A percentile compares a stretch with the other conserved stretches of the same genome.
These are phyloP conservation scores for Petunia axillaris DNA, from an alignment of 257 asterid species.

Conservation along the genomic window DNA sequence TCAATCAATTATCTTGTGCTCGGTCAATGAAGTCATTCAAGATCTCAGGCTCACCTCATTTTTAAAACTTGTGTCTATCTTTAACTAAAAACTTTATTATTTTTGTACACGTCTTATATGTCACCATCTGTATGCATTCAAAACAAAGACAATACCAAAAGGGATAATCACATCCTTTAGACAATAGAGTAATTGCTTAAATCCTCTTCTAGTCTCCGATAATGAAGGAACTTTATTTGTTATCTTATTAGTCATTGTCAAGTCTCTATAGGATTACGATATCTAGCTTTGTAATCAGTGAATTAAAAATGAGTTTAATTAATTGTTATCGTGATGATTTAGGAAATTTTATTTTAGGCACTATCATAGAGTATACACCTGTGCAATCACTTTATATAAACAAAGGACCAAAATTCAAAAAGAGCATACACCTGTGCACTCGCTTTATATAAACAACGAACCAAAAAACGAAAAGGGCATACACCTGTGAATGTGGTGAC, in stretches of 20 bases:
- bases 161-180: background rate
- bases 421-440: constrained; percentile 13
- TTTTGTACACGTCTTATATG: background rate
- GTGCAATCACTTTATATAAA: constrained; percentile 2
- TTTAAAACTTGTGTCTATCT: background rate
- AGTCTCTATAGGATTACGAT: background rate
- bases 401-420: background rate
- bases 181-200: background rate
- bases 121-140: background rate
- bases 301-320: background rate
- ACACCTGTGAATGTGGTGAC: constrained; percentile 12
- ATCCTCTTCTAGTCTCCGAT: constrained; percentile 15
- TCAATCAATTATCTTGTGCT: too few species aligned
- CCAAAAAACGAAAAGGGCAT: background rate
- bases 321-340: constrained; percentile 1
- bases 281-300: constrained; percentile 3
- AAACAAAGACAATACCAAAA: background rate
- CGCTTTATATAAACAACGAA: background rate
- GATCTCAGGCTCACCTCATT: too few species aligned
- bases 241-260: constrained; percentile 13
- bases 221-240: background rate
- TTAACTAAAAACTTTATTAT: background rate
- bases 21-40: too few species aligned
- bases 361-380: constrained; percentile 16
- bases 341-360: background rate